Evolutionary conservation across 257 asterid genomes (phyloP).

Genomic region (Solanum stenotomum): DNA sequence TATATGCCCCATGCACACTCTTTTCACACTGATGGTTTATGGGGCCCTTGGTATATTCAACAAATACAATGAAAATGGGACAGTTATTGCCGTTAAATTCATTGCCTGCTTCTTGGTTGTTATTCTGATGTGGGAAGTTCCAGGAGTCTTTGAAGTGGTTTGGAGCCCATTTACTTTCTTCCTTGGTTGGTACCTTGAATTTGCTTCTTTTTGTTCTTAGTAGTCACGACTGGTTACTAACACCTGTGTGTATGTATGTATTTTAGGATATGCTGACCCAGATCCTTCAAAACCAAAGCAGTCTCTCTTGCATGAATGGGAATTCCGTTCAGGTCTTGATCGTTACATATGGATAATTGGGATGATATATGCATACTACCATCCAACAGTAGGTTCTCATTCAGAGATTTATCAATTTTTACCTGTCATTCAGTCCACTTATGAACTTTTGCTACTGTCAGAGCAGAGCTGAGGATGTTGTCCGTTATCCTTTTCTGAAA

Average conservation of each 20-base stretch:
- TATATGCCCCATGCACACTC: constrained; percentile 94
- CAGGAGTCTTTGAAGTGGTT: constrained; percentile 63
- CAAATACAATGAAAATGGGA: constrained; percentile 67
- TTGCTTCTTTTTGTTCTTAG: not conserved
- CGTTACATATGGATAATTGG: constrained; percentile 90
- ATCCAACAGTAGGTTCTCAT: constrained; percentile 59
- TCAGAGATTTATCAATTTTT: not conserved
- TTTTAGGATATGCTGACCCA: constrained; percentile 63
- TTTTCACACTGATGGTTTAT: constrained; percentile 86
- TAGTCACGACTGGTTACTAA: not conserved
- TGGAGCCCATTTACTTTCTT: constrained; percentile 76
- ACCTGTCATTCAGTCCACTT: not conserved
- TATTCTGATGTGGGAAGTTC: constrained; percentile 71
- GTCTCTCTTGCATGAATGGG: constrained; percentile 70
- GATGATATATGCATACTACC: constrained; percentile 82
- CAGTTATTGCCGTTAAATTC: constrained; percentile 61
- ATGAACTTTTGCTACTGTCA: not conserved
- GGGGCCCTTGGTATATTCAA: constrained; percentile 76
- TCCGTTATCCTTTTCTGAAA: not conserved
- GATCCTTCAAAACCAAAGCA: constrained; percentile 49
- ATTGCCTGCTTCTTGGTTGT: constrained; percentile 72
- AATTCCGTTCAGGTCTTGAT: constrained; percentile 82
- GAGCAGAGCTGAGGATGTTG: not conserved
- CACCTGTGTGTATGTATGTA: not conserved
- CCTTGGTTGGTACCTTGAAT: constrained; percentile 47